Percentiles rank a stretch among this genome's conserved stretches.
Evolutionary conservation across 306 rosid genomes (phyloP).

Genomic region (apple (Malus domestica)): DNA sequence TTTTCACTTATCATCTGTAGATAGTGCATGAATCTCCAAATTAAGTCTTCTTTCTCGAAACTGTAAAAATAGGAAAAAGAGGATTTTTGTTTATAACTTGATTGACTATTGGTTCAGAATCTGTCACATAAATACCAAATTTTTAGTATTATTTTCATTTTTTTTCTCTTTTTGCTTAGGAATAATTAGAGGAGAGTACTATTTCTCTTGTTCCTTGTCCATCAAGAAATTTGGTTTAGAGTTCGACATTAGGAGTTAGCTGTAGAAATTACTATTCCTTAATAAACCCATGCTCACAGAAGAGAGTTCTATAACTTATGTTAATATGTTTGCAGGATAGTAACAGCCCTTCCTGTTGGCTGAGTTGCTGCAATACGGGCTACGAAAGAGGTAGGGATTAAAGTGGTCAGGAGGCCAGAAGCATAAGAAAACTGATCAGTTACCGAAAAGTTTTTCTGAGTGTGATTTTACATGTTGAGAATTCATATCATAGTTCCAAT

Average conservation of each 20-base stretch:
- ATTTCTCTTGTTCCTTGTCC: neutral
- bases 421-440: neutral
- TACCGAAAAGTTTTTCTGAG: neutral
- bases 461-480: neutral
- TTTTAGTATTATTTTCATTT: neutral
- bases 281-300: neutral
- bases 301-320: neutral
- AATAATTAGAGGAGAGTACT: too few species aligned
- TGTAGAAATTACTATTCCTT: neutral
- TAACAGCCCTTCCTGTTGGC: conserved; percentile 32
- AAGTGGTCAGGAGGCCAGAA: neutral
- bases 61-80: neutral
- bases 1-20: neutral
- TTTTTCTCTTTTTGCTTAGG: neutral
- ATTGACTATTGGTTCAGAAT: too few species aligned
- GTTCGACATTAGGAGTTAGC: neutral
- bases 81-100: too few species aligned
- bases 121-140: too few species aligned
- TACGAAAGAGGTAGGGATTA: neutral
- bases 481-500: neutral
- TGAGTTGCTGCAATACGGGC: conserved; percentile 26
- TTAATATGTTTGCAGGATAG: conserved; percentile 25
- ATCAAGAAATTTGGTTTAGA: neutral
- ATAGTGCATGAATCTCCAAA: neutral
- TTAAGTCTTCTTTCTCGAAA: neutral